Base-by-base conservation (phyloP, 371 early-diverging fungal genomes). In the Dipsacomyces acuminosporus region DNA sequence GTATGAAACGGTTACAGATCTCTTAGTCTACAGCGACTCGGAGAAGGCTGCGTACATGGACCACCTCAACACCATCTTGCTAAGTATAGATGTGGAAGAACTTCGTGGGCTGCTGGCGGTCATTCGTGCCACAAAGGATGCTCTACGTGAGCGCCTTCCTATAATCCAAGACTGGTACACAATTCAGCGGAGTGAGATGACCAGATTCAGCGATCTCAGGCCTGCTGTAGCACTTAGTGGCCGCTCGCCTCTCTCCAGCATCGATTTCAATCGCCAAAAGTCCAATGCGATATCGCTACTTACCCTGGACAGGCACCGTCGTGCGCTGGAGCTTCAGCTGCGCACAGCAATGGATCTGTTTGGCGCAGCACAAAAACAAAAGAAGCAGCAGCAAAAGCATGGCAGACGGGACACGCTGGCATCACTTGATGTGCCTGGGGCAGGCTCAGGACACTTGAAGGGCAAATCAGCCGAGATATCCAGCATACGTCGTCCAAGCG, bases 1-100 rank as follows among this genome's bases (percentile, higher is more conserved):
- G 3, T 79, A 81, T 47, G 82, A 89, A 53, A 81, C 90, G 13
- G 83, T 90, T 36, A 79, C 78, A 0, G 86, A 90, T 51, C 76
- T 94, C 19, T 62, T 94, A 4, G 79, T 91, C 14, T 93, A 90
- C 59, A 82, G 81, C 22, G 91, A 91, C 49, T 90, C 93, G 6
- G 81, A 80, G 0, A 78, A 82, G 49, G 86, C 85, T 30, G 83
- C 84, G 41, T 80, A 86, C 11, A 71, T 76, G 44, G 88, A 83
- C 36, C 76, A 84, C 18, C 66, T 91, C 14, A 78, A 84, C 38
- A 86, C 88, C 23, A 87, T 89, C 52, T 74, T 86, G 61, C 74
- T 93, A 53, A 84, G 90, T 3, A 80, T 82, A 18, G 85, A 85
- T 43, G 66, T 80, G 57, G 69, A 76, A 41, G 77, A 81, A 45